Evolutionary conservation across 192 early-diverging fungal genomes (phyloP).

Genomic region (Phlyctochytrium arcticum): DNA sequence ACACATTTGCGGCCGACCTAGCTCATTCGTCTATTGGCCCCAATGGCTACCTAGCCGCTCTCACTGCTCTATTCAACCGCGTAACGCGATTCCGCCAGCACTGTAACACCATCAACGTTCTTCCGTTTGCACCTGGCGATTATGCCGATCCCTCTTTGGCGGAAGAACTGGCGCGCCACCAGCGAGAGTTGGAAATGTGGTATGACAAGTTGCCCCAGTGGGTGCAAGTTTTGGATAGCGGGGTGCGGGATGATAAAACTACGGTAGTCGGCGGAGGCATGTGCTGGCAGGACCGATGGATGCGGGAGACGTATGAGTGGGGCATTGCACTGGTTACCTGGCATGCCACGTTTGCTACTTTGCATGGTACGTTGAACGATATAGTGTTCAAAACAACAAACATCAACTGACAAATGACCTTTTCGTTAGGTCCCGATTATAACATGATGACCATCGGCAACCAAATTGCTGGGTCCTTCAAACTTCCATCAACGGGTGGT

Average conservation of each 20-base stretch:
- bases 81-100: slow-evolving; percentile 18
- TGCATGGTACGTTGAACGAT: slow-evolving; percentile 20
- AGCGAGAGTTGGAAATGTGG: slow-evolving; percentile 17
- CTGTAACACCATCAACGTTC: slow-evolving; percentile 20
- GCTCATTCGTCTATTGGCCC: slow-evolving; percentile 21
- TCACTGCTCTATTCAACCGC: slow-evolving; percentile 27
- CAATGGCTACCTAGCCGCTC: slow-evolving; percentile 21
- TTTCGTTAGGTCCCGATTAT: slow-evolving; percentile 12
- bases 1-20: not conserved
- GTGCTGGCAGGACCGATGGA: slow-evolving; percentile 22
- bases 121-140: slow-evolving; percentile 18
- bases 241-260: not conserved
- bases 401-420: not conserved
- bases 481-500: not conserved
- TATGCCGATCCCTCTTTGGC: not conserved
- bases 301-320: slow-evolving; percentile 30
- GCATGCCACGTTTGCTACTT: slow-evolving; percentile 17
- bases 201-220: slow-evolving; percentile 22
- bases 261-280: slow-evolving; percentile 14
- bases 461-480: slow-evolving; percentile 15
- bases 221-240: slow-evolving; percentile 18
- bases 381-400: not conserved
- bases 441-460: slow-evolving; percentile 31
- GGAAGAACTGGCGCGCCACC: not conserved
- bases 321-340: slow-evolving; percentile 22